These are phyloP conservation scores for Pisolithus microcarpus DNA, from an alignment of 768 basidiomycete genomes.

Conservation along the genomic window DNA sequence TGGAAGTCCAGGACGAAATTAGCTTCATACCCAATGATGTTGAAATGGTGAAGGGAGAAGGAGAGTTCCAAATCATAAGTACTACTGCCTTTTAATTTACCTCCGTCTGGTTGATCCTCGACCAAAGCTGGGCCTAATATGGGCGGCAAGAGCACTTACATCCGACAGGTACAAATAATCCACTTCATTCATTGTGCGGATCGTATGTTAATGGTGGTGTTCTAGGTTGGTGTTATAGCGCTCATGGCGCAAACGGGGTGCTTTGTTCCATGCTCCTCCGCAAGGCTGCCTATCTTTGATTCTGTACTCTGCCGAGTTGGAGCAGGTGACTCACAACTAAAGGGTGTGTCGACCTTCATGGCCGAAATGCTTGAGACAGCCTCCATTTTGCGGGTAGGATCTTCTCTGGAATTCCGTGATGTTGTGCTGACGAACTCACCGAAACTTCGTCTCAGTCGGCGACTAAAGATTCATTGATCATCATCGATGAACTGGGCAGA, in stretches of 20 bases:
- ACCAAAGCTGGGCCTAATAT: constrained; percentile 88
- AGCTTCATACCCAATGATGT: constrained; percentile 95
- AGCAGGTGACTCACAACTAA: constrained; percentile 94
- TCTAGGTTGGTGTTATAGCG: constrained; percentile 85
- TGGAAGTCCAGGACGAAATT: constrained; percentile 94
- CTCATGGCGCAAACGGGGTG: constrained; percentile 95
- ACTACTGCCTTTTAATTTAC: constrained; percentile 14
- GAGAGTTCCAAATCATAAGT: constrained; percentile 96
- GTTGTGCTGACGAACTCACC: neutral
- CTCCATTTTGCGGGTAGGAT: constrained; percentile 75
- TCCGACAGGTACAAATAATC: constrained; percentile 60
- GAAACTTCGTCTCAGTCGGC: constrained; percentile 53
- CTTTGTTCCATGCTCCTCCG: constrained; percentile 89
- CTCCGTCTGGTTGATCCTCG: neutral
- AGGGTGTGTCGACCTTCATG: constrained; percentile 99
- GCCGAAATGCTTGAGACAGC: constrained; percentile 99
- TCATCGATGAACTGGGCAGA: constrained; percentile 95
- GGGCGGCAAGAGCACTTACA: constrained; percentile 98
- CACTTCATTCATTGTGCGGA: neutral
- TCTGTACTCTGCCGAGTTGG: constrained; percentile 94
- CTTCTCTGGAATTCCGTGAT: neutral
- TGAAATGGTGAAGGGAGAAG: constrained; percentile 87
- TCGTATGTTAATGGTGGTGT: neutral
- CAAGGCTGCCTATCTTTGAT: constrained; percentile 87
- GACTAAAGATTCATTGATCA: constrained; percentile 85